Base-by-base conservation (phyloP, 305 asterid genomes). In the Fraxinus paxiana region DNA sequence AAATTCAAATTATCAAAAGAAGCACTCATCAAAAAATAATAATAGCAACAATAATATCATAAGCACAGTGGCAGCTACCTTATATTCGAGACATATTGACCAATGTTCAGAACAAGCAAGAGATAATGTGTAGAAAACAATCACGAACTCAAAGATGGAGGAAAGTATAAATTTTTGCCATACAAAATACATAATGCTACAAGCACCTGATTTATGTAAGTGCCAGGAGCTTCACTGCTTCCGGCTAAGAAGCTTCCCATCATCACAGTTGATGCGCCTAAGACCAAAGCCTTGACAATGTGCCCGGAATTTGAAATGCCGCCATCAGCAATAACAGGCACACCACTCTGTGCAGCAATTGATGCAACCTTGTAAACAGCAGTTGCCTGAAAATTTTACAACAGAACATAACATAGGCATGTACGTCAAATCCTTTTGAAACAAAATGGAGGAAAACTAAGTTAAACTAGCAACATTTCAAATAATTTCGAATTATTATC, bases 191-290 rank as follows among this genome's bases (percentile, higher is more conserved):
- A 56, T 41, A 51, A 69, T 73, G 17, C 10, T 15, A 17, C 6
- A 63, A 35, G 46, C 37, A 95, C 98, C 99, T 92, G 90, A 85
- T 83, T 20, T 84, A 87, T 91, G 37, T 94, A 94, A 26, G 86
- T 79, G 9, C 98, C 98, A 69, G 97, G 98, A 85, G 99, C 95
- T 87, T 96, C 99, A 78, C 13, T 86, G 82, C 98, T 94, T 82
- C 99, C 99, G 31, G 98, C 98, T 82, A 96, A 85, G 89, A 96
- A 92, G 88, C 97, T 91, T 77, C 99, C 99, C 99, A 95, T 94
- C 99, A 95, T 95, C 35, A 94, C 97, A 59, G 99, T 94, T 37
- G 99, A 95, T 76, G 99, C 99, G 18, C 99, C 99, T 9, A 93
- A 92, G 38, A 90, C 86, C 84, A 95, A 81, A 73, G 99, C 99